Evolutionary conservation across 352 stramenopile genomes (phyloP).

Genomic region (Pythium oligandrum): DNA sequence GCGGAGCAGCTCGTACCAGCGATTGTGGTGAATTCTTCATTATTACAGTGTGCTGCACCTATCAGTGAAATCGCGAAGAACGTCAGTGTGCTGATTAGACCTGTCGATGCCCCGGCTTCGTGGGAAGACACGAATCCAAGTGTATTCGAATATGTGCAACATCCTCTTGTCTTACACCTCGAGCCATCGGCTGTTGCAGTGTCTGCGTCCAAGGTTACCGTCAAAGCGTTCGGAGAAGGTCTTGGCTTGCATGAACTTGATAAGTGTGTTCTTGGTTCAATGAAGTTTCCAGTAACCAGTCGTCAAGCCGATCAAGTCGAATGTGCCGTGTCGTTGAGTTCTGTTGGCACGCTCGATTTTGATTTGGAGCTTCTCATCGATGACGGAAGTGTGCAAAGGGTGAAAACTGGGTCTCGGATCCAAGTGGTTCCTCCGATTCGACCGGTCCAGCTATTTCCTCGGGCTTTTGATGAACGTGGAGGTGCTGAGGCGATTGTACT

Average conservation of each 20-base stretch:
- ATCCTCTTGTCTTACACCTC: not conserved
- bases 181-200: not conserved
- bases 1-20: slow-evolving; percentile 1
- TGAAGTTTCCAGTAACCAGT: no score
- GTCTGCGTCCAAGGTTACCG: not conserved
- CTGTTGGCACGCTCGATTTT: no score
- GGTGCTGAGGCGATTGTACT: slow-evolving; percentile 30
- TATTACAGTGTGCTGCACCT: slow-evolving; percentile 1
- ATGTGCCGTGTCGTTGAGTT: no score
- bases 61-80: not conserved
- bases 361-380: not conserved
- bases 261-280: no score
- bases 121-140: not conserved
- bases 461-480: slow-evolving; percentile 41
- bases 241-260: no score
- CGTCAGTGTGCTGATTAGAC: not conserved
- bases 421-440: slow-evolving; percentile 6
- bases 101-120: not conserved
- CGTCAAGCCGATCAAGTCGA: no score
- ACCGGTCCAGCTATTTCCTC: slow-evolving; percentile 3
- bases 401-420: slow-evolving; percentile 2
- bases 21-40: slow-evolving; percentile 1
- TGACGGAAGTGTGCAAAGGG: not conserved
- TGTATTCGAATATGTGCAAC: slow-evolving; percentile 1
- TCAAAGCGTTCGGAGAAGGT: not conserved